Percentiles rank a stretch among this genome's conserved stretches.
These are phyloP conservation scores for Triticum aestivum DNA, from an alignment of 176 grass and related monocot genomes.

Conservation along the genomic window DNA sequence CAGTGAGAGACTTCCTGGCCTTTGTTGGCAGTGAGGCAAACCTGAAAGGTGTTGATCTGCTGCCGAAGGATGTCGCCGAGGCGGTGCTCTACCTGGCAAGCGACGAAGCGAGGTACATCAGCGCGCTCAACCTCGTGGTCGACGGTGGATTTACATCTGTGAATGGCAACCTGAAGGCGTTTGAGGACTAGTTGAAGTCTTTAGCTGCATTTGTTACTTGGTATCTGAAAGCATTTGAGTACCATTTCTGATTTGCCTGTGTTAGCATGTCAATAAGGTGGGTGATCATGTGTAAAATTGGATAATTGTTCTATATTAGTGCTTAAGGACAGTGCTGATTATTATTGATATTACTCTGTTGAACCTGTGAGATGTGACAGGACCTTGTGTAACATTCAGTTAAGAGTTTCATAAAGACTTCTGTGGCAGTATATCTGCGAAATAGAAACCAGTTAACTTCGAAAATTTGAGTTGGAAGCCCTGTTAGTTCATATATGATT, in stretches of 20 bases:
- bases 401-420: neutral
- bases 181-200: constrained; percentile 34
- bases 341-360: neutral
- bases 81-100: constrained; percentile 80
- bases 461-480: neutral
- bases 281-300: constrained; percentile 1
- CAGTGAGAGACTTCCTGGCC: constrained; percentile 34
- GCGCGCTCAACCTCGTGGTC: constrained; percentile 62
- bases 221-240: neutral
- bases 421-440: neutral
- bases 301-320: neutral
- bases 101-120: constrained; percentile 64
- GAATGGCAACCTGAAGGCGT: constrained; percentile 37
- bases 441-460: neutral
- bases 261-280: neutral
- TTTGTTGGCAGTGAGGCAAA: constrained; percentile 54
- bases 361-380: neutral
- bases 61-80: constrained; percentile 53
- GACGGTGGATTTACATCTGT: constrained; percentile 53
- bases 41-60: constrained; percentile 65
- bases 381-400: neutral
- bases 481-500: neutral
- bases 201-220: neutral
- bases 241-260: neutral
- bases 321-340: neutral